These are phyloP conservation scores for Apophysomyces elegans DNA, from an alignment of 371 early-diverging fungal species.

Conservation along the genomic window DNA sequence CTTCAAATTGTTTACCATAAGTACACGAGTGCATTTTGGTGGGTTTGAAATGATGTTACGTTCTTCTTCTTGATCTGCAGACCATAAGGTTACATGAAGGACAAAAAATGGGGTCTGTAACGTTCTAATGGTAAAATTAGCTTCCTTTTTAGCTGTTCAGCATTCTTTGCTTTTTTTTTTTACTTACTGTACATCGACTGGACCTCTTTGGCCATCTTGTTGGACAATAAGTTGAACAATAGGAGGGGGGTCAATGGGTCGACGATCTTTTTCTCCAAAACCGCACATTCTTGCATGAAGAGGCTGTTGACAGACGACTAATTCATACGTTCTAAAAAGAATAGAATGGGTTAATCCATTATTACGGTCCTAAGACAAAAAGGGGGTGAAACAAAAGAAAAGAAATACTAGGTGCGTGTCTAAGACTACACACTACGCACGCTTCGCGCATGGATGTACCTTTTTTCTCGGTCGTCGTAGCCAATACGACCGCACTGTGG, in stretches of 20 bases:
- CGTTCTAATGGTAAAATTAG: constrained; percentile 28
- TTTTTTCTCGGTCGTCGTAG: constrained; percentile 31
- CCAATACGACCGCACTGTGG: constrained; percentile 16
- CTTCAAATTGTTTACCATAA: constrained; percentile 41
- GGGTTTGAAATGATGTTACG: constrained; percentile 62
- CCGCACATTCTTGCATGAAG: constrained; percentile 85
- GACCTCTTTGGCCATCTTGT: constrained; percentile 28
- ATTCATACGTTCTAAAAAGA: constrained; percentile 51
- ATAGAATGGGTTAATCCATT: background rate
- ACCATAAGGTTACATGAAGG: constrained; percentile 79
- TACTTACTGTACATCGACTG: constrained; percentile 55
- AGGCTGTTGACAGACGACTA: constrained; percentile 75
- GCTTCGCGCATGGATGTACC: constrained; percentile 12
- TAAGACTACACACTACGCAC: background rate
- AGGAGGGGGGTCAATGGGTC: constrained; percentile 74
- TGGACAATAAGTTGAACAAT: constrained; percentile 64
- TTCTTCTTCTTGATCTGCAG: constrained; percentile 64
- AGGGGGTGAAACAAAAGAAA: background rate
- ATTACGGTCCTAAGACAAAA: no score
- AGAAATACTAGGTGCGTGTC: background rate
- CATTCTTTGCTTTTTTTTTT: background rate
- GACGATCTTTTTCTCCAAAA: constrained; percentile 80
- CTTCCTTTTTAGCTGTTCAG: background rate
- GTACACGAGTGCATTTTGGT: constrained; percentile 68
- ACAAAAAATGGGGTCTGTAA: constrained; percentile 71